A percentile compares a stretch with the other conserved stretches of the same genome.
phyloP scores from a whole-genome alignment of 2,329 filamentous ascomycete species.

The Trichophyton rubrum region DNA sequence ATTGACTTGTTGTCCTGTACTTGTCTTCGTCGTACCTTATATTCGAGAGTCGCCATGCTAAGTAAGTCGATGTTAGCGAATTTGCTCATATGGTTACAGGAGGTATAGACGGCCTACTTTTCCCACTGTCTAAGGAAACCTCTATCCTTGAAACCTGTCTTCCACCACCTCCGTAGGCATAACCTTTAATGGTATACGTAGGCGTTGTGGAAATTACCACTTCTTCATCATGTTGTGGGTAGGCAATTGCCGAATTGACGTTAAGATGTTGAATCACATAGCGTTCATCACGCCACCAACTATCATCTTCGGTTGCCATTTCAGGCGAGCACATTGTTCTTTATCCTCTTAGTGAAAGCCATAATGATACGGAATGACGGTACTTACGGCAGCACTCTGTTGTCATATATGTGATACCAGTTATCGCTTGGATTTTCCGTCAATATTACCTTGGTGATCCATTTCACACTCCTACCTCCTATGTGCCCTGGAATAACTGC shows the following conservation, averaged over 20 bases:
- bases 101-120: constrained; percentile 28
- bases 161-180: constrained; percentile 84
- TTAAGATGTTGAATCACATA: constrained; percentile 91
- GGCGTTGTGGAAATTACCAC: constrained; percentile 40
- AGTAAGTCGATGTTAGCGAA: neutral
- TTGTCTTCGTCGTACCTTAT: constrained; percentile 76
- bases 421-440: constrained; percentile 72
- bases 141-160: constrained; percentile 70
- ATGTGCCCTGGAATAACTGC: constrained; percentile 84
- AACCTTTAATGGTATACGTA: constrained; percentile 59
- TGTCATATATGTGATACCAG: constrained; percentile 94
- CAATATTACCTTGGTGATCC: constrained; percentile 70
- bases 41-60: constrained; percentile 60
- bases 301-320: constrained; percentile 57
- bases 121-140: constrained; percentile 69
- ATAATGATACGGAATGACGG: neutral
- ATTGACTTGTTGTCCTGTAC: constrained; percentile 54
- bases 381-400: constrained; percentile 61
- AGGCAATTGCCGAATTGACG: constrained; percentile 69
- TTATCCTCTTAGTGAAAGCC: constrained; percentile 4
- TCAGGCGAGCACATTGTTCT: constrained; percentile 72
- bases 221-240: constrained; percentile 64
- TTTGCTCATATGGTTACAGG: neutral
- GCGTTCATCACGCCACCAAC: constrained; percentile 77
- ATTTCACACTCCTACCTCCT: constrained; percentile 84